These are phyloP conservation scores for Penicillium bovifimosum DNA, from an alignment of 495 filamentous ascomycete species.

Conservation along the genomic window DNA sequence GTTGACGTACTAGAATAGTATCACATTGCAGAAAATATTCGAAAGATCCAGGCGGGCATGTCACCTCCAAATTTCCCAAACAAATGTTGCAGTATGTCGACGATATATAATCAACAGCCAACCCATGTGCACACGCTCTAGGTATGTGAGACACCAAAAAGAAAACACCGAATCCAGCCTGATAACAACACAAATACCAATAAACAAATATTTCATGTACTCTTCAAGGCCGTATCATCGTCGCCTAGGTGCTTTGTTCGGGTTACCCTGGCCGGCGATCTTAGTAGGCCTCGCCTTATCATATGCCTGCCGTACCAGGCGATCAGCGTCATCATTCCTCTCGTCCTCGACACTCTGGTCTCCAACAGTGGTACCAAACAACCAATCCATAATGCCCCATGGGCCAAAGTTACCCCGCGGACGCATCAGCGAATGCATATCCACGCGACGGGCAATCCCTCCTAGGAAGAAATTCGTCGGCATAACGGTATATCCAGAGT, in stretches of 20 bases:
- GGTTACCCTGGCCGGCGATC: not conserved
- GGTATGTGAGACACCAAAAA: too few relatives aligned
- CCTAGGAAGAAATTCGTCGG: conserved; percentile 68
- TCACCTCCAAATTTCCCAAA: too few relatives aligned
- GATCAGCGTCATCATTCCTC: conserved; percentile 18
- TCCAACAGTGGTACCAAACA: conserved; percentile 60
- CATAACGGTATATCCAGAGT: conserved; percentile 70
- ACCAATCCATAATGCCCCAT: conserved; percentile 75
- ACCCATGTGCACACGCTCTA: not conserved
- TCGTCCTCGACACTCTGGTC: conserved; percentile 44
- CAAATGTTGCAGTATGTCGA: not conserved
- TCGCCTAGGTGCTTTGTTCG: not conserved
- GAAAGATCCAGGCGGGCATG: too few relatives aligned
- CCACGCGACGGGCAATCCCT: conserved; percentile 65
- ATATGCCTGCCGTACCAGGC: not conserved
- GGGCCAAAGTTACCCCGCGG: conserved; percentile 71
- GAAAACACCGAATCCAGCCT: not conserved
- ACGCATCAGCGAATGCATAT: conserved; percentile 56
- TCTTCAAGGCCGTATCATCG: not conserved
- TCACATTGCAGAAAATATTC: too few relatives aligned
- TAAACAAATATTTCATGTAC: not conserved
- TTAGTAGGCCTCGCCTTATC: not conserved
- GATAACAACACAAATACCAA: not conserved
- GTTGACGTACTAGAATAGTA: too few relatives aligned
- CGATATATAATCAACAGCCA: not conserved